These are phyloP conservation scores for Candida hispaniensis DNA, from an alignment of 805 yeast genomes.

Conservation along the genomic window DNA sequence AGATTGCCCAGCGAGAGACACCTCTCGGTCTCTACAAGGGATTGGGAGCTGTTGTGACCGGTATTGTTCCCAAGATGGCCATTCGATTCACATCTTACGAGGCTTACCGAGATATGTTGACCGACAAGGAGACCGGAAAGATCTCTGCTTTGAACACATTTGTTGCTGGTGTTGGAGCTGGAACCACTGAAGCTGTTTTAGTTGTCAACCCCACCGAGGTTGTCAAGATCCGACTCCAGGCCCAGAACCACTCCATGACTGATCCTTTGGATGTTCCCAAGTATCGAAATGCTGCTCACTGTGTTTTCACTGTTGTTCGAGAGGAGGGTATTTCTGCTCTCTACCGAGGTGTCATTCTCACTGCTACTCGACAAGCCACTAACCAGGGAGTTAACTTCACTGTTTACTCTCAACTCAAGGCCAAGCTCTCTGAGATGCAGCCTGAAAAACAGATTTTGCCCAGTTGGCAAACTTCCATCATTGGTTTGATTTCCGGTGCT, in stretches of 20 bases:
- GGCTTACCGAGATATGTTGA: constrained; percentile 62
- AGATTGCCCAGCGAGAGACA: constrained; percentile 70
- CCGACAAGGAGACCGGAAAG: constrained; percentile 43
- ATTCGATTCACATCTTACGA: constrained; percentile 92
- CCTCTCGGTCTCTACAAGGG: constrained; percentile 86
- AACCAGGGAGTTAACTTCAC: constrained; percentile 98
- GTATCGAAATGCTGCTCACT: constrained; percentile 88
- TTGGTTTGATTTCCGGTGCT: constrained; percentile 91
- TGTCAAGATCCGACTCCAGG: constrained; percentile 90
- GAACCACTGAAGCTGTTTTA: constrained; percentile 87
- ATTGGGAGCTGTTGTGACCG: constrained; percentile 91
- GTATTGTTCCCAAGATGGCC: constrained; percentile 98
- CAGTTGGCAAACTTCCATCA: constrained; percentile 84
- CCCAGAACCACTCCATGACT: constrained; percentile 82
- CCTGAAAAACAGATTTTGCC: constrained; percentile 56
- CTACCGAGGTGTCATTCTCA: constrained; percentile 88
- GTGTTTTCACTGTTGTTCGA: constrained; percentile 65
- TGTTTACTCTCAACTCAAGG: constrained; percentile 78
- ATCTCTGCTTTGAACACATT: constrained; percentile 69
- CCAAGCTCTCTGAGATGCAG: constrained; percentile 46
- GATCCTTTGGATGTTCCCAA: constrained; percentile 75
- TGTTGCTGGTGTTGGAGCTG: constrained; percentile 93
- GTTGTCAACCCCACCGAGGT: constrained; percentile 98
- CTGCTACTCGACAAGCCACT: constrained; percentile 96
- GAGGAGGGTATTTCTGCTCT: constrained; percentile 87